phyloP scores from a whole-genome alignment of 2,329 filamentous ascomycete species.

The Verticillium zaregamsianum region DNA sequence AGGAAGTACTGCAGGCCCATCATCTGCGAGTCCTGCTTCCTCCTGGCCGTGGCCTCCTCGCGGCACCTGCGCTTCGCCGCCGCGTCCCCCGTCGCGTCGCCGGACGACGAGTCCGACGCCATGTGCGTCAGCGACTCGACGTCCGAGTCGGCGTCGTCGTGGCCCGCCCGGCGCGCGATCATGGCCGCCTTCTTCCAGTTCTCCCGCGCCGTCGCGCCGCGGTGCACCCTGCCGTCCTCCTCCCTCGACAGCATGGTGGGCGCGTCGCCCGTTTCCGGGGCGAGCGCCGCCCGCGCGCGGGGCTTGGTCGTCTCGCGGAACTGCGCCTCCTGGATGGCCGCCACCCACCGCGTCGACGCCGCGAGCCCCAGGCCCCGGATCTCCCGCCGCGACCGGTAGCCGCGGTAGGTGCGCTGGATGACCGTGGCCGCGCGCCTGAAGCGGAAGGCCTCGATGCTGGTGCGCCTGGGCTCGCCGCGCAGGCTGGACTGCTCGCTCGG shows the following conservation, averaged over 20 bases:
- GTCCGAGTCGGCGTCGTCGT: conserved; percentile 45
- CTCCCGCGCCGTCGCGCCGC: conserved; percentile 44
- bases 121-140: conserved; percentile 18
- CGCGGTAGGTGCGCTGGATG: conserved; percentile 71
- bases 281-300: conserved; percentile 24
- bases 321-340: conserved; percentile 56
- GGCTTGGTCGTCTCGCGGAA: conserved; percentile 49
- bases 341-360: conserved; percentile 66
- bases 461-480: conserved; percentile 4
- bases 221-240: neutral
- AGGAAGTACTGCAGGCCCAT: conserved; percentile 85
- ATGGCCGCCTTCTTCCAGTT: conserved; percentile 74
- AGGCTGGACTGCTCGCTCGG: conserved; percentile 6
- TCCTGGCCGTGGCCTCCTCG: conserved; percentile 47
- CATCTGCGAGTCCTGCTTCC: conserved; percentile 65
- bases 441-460: conserved; percentile 15
- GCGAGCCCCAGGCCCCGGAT: conserved; percentile 65
- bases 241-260: conserved; percentile 7
- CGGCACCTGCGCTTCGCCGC: conserved; percentile 33
- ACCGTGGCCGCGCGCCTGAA: conserved; percentile 45
- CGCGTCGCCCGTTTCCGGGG: conserved; percentile 6
- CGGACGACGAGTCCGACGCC: conserved; percentile 20
- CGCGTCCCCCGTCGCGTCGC: conserved; percentile 30
- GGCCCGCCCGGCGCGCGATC: conserved; percentile 68
- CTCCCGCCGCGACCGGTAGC: conserved; percentile 69